Evolutionary conservation across 257 asterid genomes (phyloP), one percentile per base, ranked within the genome.

Genomic region (Galeopsis tetrahit): DNA sequence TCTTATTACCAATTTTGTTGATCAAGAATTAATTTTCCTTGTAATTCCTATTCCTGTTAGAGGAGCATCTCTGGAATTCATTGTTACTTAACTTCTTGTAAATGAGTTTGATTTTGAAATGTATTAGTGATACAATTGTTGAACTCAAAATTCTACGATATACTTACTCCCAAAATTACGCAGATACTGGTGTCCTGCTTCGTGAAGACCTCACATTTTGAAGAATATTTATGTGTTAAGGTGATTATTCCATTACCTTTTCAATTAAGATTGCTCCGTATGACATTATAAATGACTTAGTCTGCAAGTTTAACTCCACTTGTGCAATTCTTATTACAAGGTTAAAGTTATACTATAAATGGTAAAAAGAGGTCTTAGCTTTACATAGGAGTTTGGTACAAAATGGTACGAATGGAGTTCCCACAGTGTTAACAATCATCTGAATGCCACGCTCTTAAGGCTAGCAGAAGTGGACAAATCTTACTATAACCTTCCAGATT

Each of bases 171-270:
- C 70, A 56, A 69, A 46, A 68, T 64, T 36, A 49, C 51, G 69
- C 97, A 95, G 99, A 92, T 95, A 72, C 35, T 92, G 88, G 74
- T 92, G 14, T 95, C 99, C 70, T 95, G 99, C 89, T 95, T 95
- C 42, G 98, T 95, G 91, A 95, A 95, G 95, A 95, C 99, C 61
- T 92, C 99, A 5, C 99, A 88, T 85, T 80, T 83, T 64, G 99
- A 95, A 82, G 99, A 95, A 72, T 95, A 95, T 78, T 85, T 92
- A 17, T 90, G 99, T 73, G 99, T 95, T 70, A 95, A 95, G 99
- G 99, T 95, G 75, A 85, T 95, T 73, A 56, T 69, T 49, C 65
- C 35, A 32, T 68, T 63, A 4, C 60, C 43, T 9, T 36, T 57
- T 62, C 61, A 34, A 10, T 36, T 53, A 67, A 49, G 10, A 32